Evolutionary conservation across 192 early-diverging fungal species (phyloP), one percentile per base, ranked within the genome.

Genomic region (Backusella luteola): DNA sequence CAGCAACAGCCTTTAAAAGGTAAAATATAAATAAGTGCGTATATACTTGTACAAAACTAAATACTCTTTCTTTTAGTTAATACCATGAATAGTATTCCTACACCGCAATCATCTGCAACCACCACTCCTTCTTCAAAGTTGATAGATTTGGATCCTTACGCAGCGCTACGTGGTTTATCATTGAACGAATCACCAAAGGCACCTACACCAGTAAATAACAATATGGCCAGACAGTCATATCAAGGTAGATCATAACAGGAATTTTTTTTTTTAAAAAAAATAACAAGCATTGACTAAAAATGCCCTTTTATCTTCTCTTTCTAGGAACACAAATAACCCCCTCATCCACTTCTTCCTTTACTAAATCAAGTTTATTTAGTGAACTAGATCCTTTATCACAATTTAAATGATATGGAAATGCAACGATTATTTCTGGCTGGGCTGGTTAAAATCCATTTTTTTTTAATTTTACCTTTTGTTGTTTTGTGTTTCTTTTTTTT

Each of bases 91-190:
- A 72, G 5, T 9, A 23, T 44, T 21, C 17, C 41, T 29, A 49
- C 23, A 52, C 44, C 21, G 34, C 23, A 53, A n/a, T 6, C 41
- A 17, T 56, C 46, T 32, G 12, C 19, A 39, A 71, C 35, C 19
- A 68, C 4, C 14, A 68, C 67, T 11, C 35, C 67, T 68, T 35
- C 29, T 69, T 69, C 29, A 34, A 34, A 32, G 19, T 6, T 71
- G 38, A 42, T 15, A 3, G 36, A 71, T 32, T 23, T 29, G 8
- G 71, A 73, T 56, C 71, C 71, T 21, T 73, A 73, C 23, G 71
- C 71, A 34, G 71, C 71, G 6, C 26, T 73, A 21, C 44, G 71
- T 36, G 71, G 42, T 38, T 35, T 73, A 35, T 59, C 71, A n/a
- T 38, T 68, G 26, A 63, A 63, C 12, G 56, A 63, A 29, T 63